A percentile compares a stretch with the other conserved stretches of the same genome.
Conservation (phyloP, 2,329 filamentous ascomycete species). For the Anisogramma anomala region DNA sequence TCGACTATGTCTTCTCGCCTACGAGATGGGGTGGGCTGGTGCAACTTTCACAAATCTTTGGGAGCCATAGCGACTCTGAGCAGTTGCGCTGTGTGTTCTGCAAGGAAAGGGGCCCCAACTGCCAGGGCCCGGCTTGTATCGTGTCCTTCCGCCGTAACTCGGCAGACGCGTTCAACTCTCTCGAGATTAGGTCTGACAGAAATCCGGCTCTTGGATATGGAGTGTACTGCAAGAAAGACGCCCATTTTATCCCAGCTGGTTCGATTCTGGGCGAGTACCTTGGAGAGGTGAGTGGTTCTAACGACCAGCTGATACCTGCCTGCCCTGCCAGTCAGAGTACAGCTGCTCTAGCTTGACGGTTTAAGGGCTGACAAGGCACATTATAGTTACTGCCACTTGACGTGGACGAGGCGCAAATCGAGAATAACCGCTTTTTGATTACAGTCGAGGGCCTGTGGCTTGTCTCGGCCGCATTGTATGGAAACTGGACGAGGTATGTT, state of each 20-base stretch:
- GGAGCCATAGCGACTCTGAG: too few species aligned
- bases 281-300: background rate
- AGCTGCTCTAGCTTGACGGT: background rate
- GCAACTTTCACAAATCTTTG: too few species aligned
- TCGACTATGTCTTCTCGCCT: too few species aligned
- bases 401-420: background rate
- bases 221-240: background rate
- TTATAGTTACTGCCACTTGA: background rate
- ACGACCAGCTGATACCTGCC: background rate
- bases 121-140: too few species aligned
- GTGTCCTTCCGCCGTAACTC: too few species aligned
- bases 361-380: background rate
- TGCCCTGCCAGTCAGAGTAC: background rate
- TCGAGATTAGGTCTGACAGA: too few species aligned
- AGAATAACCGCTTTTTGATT: background rate
- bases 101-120: too few species aligned
- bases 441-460: background rate
- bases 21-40: too few species aligned
- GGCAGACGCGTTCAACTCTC: too few species aligned
- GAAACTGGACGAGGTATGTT: conserved; percentile 5
- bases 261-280: background rate
- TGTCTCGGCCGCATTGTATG: background rate
- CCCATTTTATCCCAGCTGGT: background rate
- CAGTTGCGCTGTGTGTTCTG: too few species aligned
- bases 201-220: background rate